phyloP scores from a whole-genome alignment of 75 land plant species.

The Pinus tabuliformis region DNA sequence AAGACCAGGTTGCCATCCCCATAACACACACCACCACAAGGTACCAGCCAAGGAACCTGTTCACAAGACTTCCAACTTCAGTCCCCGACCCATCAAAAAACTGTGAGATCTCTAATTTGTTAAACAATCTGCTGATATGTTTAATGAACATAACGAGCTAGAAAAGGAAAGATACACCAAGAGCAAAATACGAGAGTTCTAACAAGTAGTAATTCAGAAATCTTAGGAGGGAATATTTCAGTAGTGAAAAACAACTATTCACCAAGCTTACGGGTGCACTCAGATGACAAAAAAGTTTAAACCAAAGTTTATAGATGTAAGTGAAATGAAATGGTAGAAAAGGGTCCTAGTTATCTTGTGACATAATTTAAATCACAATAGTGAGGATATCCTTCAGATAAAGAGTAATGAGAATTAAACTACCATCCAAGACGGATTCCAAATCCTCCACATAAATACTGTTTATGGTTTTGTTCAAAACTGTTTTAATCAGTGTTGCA shows the following conservation, averaged over 20 bases:
- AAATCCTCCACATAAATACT: not conserved
- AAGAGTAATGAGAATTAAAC: not conserved
- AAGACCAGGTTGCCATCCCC: conserved; percentile 98
- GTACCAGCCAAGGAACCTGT: conserved; percentile 96
- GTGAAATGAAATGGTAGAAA: not conserved
- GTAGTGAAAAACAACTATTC: not conserved
- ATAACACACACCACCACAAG: conserved; percentile 96
- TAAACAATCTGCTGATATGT: not conserved
- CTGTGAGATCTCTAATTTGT: not conserved
- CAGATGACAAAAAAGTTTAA: not conserved
- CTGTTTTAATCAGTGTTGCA: too few relatives aligned
- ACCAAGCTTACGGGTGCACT: not conserved
- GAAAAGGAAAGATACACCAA: not conserved
- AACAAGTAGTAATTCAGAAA: not conserved
- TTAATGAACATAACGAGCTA: not conserved
- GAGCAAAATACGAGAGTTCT: not conserved
- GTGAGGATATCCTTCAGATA: not conserved
- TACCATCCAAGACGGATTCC: not conserved
- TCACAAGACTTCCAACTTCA: conserved; percentile 11
- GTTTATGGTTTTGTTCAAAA: not conserved
- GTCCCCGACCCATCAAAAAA: conserved; percentile 1
- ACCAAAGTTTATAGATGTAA: not conserved
- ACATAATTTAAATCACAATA: not conserved
- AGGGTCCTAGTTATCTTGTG: not conserved
- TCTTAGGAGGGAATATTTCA: not conserved